Evolutionary conservation across 2,329 filamentous ascomycete genomes (phyloP).

Genomic region (Clonostachys byssicola): DNA sequence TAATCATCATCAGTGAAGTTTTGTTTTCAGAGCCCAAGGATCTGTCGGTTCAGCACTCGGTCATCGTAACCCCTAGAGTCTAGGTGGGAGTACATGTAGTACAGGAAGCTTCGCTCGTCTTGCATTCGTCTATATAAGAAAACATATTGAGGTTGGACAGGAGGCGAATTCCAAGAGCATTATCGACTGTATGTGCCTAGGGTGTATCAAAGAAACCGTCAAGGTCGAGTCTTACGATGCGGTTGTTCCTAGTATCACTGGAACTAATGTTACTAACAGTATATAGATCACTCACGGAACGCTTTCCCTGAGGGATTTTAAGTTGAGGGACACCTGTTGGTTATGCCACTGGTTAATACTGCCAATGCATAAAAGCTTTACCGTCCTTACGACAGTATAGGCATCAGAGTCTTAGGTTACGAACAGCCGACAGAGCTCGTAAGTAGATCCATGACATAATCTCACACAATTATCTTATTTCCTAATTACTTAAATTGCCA

Average conservation of each 20-base stretch:
- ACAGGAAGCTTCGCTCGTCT: conserved; percentile 35
- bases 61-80: conserved; percentile 34
- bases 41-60: conserved; percentile 28
- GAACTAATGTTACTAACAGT: too few species aligned
- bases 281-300: conserved; percentile 34
- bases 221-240: conserved; percentile 27
- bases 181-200: conserved; percentile 30
- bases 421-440: too few species aligned
- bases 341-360: too few species aligned
- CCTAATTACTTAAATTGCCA: too few species aligned
- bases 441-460: too few species aligned
- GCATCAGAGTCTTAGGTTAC: too few species aligned
- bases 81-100: conserved; percentile 37
- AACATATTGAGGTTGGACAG: conserved; percentile 24
- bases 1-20: conserved; percentile 31
- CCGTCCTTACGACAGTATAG: too few species aligned
- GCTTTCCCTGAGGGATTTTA: conserved; percentile 28
- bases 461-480: too few species aligned
- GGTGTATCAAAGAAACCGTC: conserved; percentile 23
- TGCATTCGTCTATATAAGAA: conserved; percentile 31
- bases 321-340: too few species aligned
- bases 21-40: conserved; percentile 10
- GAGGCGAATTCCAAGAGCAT: conserved; percentile 28
- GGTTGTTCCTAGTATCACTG: conserved; percentile 28
- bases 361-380: too few species aligned